Conservation (phyloP, 495 filamentous ascomycete genomes). For the Annulohypoxylon moriforme region DNA sequence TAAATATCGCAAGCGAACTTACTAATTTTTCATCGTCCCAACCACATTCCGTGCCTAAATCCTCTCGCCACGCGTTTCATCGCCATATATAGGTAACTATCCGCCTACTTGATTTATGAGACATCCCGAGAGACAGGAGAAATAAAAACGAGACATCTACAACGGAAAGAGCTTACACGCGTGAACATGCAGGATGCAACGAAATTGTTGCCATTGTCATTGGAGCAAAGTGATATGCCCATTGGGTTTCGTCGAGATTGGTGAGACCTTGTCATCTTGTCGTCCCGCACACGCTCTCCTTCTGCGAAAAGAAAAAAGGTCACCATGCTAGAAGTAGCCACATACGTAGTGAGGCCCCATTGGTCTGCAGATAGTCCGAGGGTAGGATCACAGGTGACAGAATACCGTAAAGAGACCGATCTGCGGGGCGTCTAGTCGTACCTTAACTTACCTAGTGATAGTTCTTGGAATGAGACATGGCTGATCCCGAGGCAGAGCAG, state of each 20-base stretch:
- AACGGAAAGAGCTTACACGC: conserved; percentile 9
- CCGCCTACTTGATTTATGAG: background rate
- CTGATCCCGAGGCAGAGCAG: background rate
- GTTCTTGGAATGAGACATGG: background rate
- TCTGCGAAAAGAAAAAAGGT: background rate
- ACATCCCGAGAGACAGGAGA: conserved; percentile 24
- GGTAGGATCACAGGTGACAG: conserved; percentile 3
- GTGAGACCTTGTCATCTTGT: conserved; percentile 1
- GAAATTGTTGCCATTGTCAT: background rate
- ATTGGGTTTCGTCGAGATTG: background rate
- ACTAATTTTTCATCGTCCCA: background rate
- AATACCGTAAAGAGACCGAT: background rate
- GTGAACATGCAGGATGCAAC: background rate
- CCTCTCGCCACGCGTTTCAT: conserved; percentile 15
- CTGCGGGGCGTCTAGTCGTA: background rate
- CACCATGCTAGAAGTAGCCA: background rate
- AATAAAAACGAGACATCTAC: conserved; percentile 14
- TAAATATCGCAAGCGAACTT: conserved; percentile 17
- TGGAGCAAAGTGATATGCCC: background rate
- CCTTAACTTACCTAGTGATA: background rate
- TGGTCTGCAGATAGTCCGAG: conserved; percentile 2
- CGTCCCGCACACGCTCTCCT: background rate
- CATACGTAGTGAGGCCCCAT: background rate
- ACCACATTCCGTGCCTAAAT: background rate
- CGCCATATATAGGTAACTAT: conserved; percentile 2